Evolutionary conservation across 176 grass and related monocot species (phyloP), one percentile per base, ranked within the genome.

Genomic region (Carex littledalei): DNA sequence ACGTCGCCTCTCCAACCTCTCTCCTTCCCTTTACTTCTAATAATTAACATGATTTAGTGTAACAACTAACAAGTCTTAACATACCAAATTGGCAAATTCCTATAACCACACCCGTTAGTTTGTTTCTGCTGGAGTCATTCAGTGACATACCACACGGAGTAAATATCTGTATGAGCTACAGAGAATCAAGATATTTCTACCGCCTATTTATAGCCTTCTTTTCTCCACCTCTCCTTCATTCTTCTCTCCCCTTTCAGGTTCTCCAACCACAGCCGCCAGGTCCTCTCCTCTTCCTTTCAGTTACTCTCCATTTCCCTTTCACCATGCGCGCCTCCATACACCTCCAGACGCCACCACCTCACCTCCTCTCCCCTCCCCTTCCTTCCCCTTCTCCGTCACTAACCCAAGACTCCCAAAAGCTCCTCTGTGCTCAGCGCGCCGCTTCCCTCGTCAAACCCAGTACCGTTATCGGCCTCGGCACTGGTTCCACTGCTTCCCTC

Each of bases 401-500:
- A 21, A 81, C 74, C 13, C 92, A 94, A 88, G 92, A 94, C 65
- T 87, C 91, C 21, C 92, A 89, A 13, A 94, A 94, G 87, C 92
- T 87, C 66, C 86, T 91, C 45, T 86, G 87, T 68, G 92, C 92
- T 47, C 86, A 94, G 80, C 84, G 77, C 1, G 92, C 92, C 8
- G 92, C 91, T 31, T 74, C 85, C 3, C 63, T 88, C 50, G 92
- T 94, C 53, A 84, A 65, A 29, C 20, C 89, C 17, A 64, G 61
- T 17, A 94, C 91, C 66, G 87, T 87, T 31, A 84, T 94, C 7
- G 92, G 90, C 2, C 92, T 94, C 18, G 92, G 92, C n/a, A 94
- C 92, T 13, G 92, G 92, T 49, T 94, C 92, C 75, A 94, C 92
- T 8, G 90, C 92, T 1, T 89, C 92, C 41, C 86, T 91, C 86